These are phyloP conservation scores for Umbelopsis sp. DNA, from an alignment of 192 early-diverging fungal species.

Conservation along the genomic window DNA sequence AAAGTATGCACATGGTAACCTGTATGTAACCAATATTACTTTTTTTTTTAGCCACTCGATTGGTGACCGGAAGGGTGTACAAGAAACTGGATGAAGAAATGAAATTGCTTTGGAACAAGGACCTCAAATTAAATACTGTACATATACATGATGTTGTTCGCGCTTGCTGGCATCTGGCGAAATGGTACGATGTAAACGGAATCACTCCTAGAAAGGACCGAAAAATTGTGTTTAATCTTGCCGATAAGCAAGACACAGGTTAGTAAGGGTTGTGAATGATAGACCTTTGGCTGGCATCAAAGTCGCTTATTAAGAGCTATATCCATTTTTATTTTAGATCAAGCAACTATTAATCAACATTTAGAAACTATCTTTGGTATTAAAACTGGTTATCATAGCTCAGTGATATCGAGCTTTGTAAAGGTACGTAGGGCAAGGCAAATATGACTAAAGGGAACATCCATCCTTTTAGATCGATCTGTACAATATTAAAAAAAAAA, in stretches of 20 bases:
- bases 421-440: slow-evolving; percentile 52
- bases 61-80: slow-evolving; percentile 93
- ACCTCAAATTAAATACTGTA: slow-evolving; percentile 91
- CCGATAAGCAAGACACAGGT: slow-evolving; percentile 88
- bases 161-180: slow-evolving; percentile 61
- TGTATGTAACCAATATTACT: not conserved
- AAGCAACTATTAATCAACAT: slow-evolving; percentile 74
- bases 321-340: slow-evolving; percentile 60
- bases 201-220: slow-evolving; percentile 33
- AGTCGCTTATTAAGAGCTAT: too few relatives aligned
- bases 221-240: slow-evolving; percentile 77
- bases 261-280: not conserved
- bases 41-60: slow-evolving; percentile 72
- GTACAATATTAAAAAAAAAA: too few relatives aligned
- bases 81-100: slow-evolving; percentile 79
- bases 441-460: too few relatives aligned
- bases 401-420: slow-evolving; percentile 74
- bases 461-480: too few relatives aligned
- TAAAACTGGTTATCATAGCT: slow-evolving; percentile 82
- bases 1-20: not conserved
- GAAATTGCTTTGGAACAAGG: slow-evolving; percentile 93
- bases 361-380: slow-evolving; percentile 78
- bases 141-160: slow-evolving; percentile 84
- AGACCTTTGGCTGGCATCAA: too few relatives aligned
- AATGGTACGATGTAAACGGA: slow-evolving; percentile 53